Evolutionary conservation across 192 early-diverging fungal species (phyloP), one percentile per base, ranked within the genome.

Genomic region (Entophlyctis luteolus): DNA sequence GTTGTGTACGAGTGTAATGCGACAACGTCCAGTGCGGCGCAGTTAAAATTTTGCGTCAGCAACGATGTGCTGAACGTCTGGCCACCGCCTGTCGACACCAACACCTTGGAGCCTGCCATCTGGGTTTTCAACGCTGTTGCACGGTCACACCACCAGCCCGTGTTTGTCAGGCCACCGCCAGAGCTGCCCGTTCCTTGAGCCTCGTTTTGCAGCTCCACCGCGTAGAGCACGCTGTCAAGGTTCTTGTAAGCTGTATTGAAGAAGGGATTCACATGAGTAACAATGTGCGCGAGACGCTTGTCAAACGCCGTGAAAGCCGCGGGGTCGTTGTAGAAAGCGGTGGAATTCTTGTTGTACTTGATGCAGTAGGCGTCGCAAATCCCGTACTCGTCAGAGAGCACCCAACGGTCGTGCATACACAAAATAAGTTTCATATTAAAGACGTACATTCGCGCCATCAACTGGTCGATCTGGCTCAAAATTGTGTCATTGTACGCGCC

Each of bases 121-220:
- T 14, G 16, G 6, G 18, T 34, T 10, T 35, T 16, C 12, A 71
- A 18, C 3, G 4, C 28, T 18, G 46, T 69, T 2, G 69, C 69
- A 14, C 69, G 65, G 6, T 47, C 50, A 53, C 69, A 71, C 57
- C 55, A 55, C 69, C 69, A 71, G 20, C 55, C 50, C 18, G 62
- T 37, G 55, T 71, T 62, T 36, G 65, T 38, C 31, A 68, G 52
- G 29, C 48, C 48, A 5, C 20, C 50, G 3, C 45, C 45, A 8
- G 18, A 27, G 39, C 18, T 39, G 4, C 33, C 29, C 6, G 69
- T 33, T 36, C 47, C 69, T 56, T 71, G 69, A n/a, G 27, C 69
- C 47, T 71, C 69, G 37, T 71, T 71, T 31, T 71, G 27, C 31
- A 71, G 66, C 35, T 62, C 69, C 38, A 71, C 66, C 6, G 57